These are phyloP conservation scores for Scopulariopsis brevicaulis DNA, from an alignment of 2,329 filamentous ascomycete species.

Conservation along the genomic window DNA sequence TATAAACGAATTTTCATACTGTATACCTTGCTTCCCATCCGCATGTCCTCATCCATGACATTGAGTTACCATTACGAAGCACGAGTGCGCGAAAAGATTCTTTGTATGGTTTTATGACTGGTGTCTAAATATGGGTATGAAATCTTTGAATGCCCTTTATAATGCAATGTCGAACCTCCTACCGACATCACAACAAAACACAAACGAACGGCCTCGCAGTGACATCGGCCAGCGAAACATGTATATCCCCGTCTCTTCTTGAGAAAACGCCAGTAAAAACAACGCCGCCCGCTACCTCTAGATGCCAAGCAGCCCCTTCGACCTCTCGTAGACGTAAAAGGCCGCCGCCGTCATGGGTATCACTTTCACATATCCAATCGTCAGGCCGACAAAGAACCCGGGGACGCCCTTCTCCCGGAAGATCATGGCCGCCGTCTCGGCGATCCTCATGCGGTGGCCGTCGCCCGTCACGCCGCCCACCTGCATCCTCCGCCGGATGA, in stretches of 20 bases:
- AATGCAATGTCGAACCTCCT: background rate
- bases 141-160: background rate
- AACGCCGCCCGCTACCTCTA: constrained; percentile 16
- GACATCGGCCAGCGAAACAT: background rate
- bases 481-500: constrained; percentile 88
- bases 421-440: constrained; percentile 68
- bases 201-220: background rate
- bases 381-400: constrained; percentile 87
- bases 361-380: constrained; percentile 91
- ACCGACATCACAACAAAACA: background rate
- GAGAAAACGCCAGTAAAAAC: background rate
- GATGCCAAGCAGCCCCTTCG: constrained; percentile 55
- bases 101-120: background rate
- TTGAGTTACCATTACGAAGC: background rate
- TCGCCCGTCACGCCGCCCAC: constrained; percentile 91
- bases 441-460: constrained; percentile 65
- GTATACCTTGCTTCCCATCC: background rate
- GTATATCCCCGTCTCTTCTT: background rate
- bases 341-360: constrained; percentile 72
- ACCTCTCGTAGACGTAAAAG: constrained; percentile 56
- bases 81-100: background rate
- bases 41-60: background rate
- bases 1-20: background rate
- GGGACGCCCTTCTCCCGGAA: constrained; percentile 61
- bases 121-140: background rate